These are phyloP conservation scores for Phytophthora boehmeriae DNA, from an alignment of 352 stramenopile genomes.

Conservation along the genomic window DNA sequence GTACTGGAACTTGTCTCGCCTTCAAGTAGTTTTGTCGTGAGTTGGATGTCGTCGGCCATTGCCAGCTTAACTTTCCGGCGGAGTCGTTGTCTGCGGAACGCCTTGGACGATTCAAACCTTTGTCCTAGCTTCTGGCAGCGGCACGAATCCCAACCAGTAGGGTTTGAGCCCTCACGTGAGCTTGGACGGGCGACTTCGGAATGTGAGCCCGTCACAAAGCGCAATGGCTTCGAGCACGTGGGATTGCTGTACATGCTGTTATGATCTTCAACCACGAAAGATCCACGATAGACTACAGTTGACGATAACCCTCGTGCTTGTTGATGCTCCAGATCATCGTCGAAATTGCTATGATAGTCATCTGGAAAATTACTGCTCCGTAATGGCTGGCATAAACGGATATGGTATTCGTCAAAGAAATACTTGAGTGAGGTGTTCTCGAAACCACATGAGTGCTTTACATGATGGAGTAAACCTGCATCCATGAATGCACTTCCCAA, in stretches of 20 bases:
- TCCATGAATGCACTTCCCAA: conserved; percentile 57
- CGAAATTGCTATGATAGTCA: conserved; percentile 2
- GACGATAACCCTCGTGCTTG: not conserved
- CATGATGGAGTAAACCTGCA: conserved; percentile 51
- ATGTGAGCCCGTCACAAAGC: conserved; percentile 4
- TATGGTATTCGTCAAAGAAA: conserved; percentile 52
- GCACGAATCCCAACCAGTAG: conserved; percentile 22
- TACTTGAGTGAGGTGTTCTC: conserved; percentile 36
- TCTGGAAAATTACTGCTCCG: not conserved
- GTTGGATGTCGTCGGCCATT: conserved; percentile 33
- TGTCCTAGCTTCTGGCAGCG: conserved; percentile 48
- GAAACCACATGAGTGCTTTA: conserved; percentile 43
- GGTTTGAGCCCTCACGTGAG: conserved; percentile 1
- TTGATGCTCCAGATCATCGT: conserved; percentile 20
- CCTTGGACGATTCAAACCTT: conserved; percentile 33
- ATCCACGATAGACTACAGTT: conserved; percentile 2
- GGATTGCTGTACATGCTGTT: conserved; percentile 24
- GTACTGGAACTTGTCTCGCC: conserved; percentile 19
- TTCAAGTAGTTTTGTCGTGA: conserved; percentile 47
- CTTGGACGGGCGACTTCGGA: conserved; percentile 8
- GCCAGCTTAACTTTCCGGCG: conserved; percentile 37
- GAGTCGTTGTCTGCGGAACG: conserved; percentile 27
- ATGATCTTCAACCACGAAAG: conserved; percentile 16
- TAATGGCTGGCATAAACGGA: conserved; percentile 36
- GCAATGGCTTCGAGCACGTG: conserved; percentile 11